These are phyloP conservation scores for Lecanosticta acicola DNA, from an alignment of 2,329 filamentous ascomycete genomes.

Conservation along the genomic window DNA sequence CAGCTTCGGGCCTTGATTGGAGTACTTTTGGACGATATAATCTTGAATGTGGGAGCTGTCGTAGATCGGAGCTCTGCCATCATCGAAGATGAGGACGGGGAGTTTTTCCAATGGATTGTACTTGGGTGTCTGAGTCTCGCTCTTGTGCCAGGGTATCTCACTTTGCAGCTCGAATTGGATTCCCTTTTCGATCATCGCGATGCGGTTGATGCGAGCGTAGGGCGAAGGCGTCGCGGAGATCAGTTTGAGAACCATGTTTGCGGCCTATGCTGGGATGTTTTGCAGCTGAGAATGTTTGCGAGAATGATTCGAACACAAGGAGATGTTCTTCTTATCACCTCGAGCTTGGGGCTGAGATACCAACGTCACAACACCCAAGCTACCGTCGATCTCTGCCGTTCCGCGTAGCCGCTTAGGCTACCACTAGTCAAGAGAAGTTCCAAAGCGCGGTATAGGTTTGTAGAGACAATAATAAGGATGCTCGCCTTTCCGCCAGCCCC, in stretches of 20 bases:
- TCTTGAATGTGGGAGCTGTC: constrained; percentile 20
- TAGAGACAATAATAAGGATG: too few species aligned
- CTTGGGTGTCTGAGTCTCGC: constrained; percentile 13
- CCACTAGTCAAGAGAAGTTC: too few species aligned
- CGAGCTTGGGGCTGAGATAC: too few species aligned
- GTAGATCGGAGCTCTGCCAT: constrained; percentile 18
- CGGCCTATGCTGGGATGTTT: not conserved
- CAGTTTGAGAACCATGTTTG: constrained; percentile 24
- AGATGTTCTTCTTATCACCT: too few species aligned
- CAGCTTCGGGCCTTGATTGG: constrained; percentile 10
- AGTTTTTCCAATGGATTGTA: constrained; percentile 22
- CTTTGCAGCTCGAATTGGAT: constrained; percentile 33
- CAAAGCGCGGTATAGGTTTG: too few species aligned
- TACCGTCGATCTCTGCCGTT: too few species aligned
- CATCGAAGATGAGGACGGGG: constrained; percentile 16
- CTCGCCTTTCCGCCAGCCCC: too few species aligned
- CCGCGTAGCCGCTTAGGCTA: too few species aligned
- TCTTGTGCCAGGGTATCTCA: constrained; percentile 18
- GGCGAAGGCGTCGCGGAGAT: constrained; percentile 36
- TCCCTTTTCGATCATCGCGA: constrained; percentile 35
- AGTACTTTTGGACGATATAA: constrained; percentile 17
- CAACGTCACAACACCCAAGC: too few species aligned
- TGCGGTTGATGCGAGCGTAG: constrained; percentile 40
- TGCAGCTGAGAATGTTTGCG: too few species aligned
- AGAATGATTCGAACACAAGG: too few species aligned